phyloP scores from a whole-genome alignment of 768 basidiomycete genomes.

The Agaricus sinodeliciosus region DNA sequence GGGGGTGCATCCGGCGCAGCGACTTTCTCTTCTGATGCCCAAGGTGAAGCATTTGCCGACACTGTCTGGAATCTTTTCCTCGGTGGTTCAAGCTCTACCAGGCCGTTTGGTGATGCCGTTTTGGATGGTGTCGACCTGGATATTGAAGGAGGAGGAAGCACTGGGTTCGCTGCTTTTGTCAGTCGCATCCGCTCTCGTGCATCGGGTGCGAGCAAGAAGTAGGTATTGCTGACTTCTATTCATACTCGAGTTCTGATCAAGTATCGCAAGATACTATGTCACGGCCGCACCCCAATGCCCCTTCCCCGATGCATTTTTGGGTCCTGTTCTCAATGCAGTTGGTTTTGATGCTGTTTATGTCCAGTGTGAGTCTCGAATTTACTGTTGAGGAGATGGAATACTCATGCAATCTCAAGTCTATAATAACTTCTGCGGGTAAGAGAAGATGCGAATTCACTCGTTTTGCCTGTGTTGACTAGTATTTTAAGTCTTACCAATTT shows the following conservation, averaged over 20 bases:
- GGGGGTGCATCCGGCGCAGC: constrained; percentile 50
- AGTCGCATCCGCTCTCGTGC: constrained; percentile 37
- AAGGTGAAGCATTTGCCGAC: constrained; percentile 47
- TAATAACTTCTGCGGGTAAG: constrained; percentile 41
- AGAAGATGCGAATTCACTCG: background rate
- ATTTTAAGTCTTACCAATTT: constrained; percentile 30
- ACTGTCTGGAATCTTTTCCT: constrained; percentile 66
- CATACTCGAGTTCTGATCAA: background rate
- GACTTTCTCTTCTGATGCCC: constrained; percentile 42
- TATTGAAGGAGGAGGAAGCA: constrained; percentile 50
- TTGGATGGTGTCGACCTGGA: constrained; percentile 62
- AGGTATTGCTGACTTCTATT: constrained; percentile 11
- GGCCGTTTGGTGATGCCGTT: constrained; percentile 60
- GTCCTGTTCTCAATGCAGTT: constrained; percentile 47
- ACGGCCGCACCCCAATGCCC: constrained; percentile 52
- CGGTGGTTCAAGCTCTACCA: constrained; percentile 47
- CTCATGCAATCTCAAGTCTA: constrained; percentile 16
- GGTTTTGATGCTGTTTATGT: constrained; percentile 63
- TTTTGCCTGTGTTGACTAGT: background rate
- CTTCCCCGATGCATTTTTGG: constrained; percentile 54
- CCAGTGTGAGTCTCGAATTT: constrained; percentile 24
- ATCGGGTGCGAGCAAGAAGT: constrained; percentile 42
- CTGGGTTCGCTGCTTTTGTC: constrained; percentile 43
- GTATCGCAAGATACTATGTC: constrained; percentile 39
- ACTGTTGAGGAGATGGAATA: background rate